Evolutionary conservation across 83 land plant genomes (phyloP).

Genomic region (Picea mariana): DNA sequence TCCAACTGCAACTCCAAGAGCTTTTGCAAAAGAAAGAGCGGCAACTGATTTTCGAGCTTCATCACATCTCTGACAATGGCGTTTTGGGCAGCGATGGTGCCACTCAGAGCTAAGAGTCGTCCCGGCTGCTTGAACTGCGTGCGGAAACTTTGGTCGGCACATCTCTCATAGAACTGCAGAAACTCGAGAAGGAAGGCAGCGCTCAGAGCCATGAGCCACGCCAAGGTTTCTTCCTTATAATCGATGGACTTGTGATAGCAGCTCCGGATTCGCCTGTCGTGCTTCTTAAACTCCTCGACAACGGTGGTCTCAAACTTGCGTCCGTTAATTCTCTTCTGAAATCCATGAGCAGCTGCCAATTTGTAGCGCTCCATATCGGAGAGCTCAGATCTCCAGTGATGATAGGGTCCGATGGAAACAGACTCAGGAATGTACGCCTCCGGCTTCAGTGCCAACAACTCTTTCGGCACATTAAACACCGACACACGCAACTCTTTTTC

Average conservation of each 20-base stretch:
- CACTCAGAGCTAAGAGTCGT: neutral
- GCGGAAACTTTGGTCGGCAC: too few relatives aligned
- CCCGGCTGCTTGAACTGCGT: neutral
- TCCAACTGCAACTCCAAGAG: too few relatives aligned
- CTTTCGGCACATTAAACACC: too few relatives aligned
- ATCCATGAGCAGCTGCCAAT: neutral
- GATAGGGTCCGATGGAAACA: too few relatives aligned
- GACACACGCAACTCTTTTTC: too few relatives aligned
- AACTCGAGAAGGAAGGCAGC: neutral
- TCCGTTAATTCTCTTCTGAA: neutral
- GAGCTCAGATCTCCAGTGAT: too few relatives aligned
- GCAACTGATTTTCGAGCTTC: neutral
- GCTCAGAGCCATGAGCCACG: neutral
- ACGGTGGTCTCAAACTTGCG: neutral
- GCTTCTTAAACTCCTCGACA: neutral
- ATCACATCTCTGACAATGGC: neutral
- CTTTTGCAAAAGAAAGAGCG: neutral
- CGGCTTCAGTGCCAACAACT: too few relatives aligned
- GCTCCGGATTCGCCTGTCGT: neutral
- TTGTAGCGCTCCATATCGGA: too few relatives aligned
- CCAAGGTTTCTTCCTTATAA: neutral
- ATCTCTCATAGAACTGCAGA: neutral
- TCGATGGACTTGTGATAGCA: neutral
- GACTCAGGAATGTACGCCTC: too few relatives aligned
- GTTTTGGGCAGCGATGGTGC: neutral